Base-by-base conservation (phyloP, 441 rosid genomes). In the Isatis lusitanica region DNA sequence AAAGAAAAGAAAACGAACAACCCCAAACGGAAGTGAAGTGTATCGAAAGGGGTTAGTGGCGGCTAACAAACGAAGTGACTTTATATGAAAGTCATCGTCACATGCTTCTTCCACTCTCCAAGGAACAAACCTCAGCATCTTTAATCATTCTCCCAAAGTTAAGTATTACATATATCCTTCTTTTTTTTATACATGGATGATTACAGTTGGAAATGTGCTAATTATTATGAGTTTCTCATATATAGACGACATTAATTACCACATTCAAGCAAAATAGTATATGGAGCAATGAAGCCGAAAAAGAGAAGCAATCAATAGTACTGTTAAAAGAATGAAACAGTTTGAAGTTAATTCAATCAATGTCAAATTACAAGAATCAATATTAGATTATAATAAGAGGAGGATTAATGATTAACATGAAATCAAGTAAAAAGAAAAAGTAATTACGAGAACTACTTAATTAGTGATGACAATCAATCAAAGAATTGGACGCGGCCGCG, bases 401-500 rank as follows among this genome's bases (percentile, higher is more conserved):
- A 67, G 31, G 52, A 71, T 63, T 76, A 71, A 70, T 57, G 59
- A 62, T 50, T 28, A 46, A 70, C 18, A 69, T 21, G 24, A 21
- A 51, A 39, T 55, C 31, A 75, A 59, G 0, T 63, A 33, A 13
- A 39, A 43, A 59, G n/a, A 21, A 52, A 52, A 50, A 57, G 79
- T 76, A 76, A 70, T 64, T 76, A 58, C 80, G 65, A 40, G 39
- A 71, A 76, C 73, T 50, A 71, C 68, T 71, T 51, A 61, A 52
- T 15, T 71, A 94, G 79, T 92, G 87, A 80, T 84, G 96, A 76
- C 97, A 94, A 78, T 86, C 94, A 51, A 94, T 87, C 86, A 90
- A 78, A 63, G 98, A 78, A 78, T 73, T 78, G 10, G 77, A 84
- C 16, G 96, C 82, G 4, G 77, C 24, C 21, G 69, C 7, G 69